Evolutionary conservation across 2,329 filamentous ascomycete genomes (phyloP).

Genomic region (Alternaria conjuncta): DNA sequence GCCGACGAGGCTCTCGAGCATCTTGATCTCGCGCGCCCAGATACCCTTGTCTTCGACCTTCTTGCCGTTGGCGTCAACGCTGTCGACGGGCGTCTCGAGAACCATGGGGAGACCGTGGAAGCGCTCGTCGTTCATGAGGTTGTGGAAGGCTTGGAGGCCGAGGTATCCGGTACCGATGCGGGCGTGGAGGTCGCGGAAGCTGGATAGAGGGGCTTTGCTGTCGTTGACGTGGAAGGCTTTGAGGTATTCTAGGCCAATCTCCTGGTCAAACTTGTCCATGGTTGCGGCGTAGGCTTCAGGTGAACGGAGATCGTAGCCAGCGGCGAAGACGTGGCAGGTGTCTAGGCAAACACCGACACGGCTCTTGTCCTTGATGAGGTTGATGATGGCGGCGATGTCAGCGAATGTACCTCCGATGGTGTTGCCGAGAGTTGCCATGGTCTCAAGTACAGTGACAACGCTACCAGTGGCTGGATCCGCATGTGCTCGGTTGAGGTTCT

Average conservation of each 20-base stretch:
- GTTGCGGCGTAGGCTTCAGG: slow-evolving; percentile 75
- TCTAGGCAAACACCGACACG: slow-evolving; percentile 95
- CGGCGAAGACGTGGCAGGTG: slow-evolving; percentile 95
- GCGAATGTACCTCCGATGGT: slow-evolving; percentile 85
- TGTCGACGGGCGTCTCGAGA: slow-evolving; percentile 92
- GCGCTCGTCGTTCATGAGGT: slow-evolving; percentile 79
- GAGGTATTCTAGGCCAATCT: slow-evolving; percentile 80
- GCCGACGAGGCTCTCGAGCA: slow-evolving; percentile 85
- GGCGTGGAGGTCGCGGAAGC: slow-evolving; percentile 87
- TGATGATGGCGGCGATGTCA: slow-evolving; percentile 85
- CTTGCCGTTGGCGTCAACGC: slow-evolving; percentile 67
- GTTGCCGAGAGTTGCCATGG: slow-evolving; percentile 88
- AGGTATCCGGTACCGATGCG: slow-evolving; percentile 97
- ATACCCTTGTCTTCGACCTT: slow-evolving; percentile 77
- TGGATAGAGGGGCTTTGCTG: slow-evolving; percentile 85
- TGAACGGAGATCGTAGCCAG: slow-evolving; percentile 85
- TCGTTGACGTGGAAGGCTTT: slow-evolving; percentile 92
- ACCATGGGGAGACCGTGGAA: slow-evolving; percentile 87
- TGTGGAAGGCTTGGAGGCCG: slow-evolving; percentile 88
- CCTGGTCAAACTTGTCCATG: slow-evolving; percentile 75
- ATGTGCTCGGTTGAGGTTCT: slow-evolving; percentile 82
- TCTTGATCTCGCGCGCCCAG: slow-evolving; percentile 94
- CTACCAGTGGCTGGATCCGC: slow-evolving; percentile 67
- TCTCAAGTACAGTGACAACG: slow-evolving; percentile 88
- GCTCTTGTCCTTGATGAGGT: slow-evolving; percentile 76